phyloP scores from a whole-genome alignment of 306 rosid species.

The Canavalia ensiformis region DNA sequence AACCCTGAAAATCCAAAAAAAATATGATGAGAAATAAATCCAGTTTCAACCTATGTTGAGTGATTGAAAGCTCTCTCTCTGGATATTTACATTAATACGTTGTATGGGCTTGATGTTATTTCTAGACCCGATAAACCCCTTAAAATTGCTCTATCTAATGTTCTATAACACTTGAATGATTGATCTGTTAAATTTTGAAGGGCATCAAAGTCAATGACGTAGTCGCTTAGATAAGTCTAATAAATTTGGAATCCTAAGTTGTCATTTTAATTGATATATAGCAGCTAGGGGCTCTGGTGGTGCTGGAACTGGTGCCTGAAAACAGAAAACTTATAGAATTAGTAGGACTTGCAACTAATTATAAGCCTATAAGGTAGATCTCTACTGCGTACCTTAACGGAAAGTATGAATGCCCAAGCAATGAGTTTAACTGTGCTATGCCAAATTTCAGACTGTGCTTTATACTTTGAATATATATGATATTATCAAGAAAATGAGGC shows the following conservation, averaged over 20 bases:
- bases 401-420: slow-evolving; percentile 24
- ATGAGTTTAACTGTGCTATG: slow-evolving; percentile 25
- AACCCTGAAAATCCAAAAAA: slow-evolving; percentile 10
- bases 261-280: slow-evolving; percentile 1
- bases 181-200: slow-evolving; percentile 32
- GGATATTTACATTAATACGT: slow-evolving; percentile 1
- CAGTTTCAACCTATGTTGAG: neutral
- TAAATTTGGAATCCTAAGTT: slow-evolving; percentile 16
- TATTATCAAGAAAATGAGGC: slow-evolving; percentile 13
- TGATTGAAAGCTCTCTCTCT: slow-evolving; percentile 28
- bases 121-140: neutral
- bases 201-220: neutral
- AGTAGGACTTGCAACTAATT: neutral
- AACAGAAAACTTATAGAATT: slow-evolving; percentile 23
- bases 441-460: slow-evolving; percentile 9
- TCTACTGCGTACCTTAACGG: slow-evolving; percentile 9
- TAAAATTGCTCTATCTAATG: neutral
- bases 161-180: slow-evolving; percentile 14
- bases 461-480: slow-evolving; percentile 1
- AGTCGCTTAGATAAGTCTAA: slow-evolving; percentile 1
- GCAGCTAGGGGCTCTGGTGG: neutral
- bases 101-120: slow-evolving; percentile 6
- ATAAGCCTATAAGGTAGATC: neutral
- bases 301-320: slow-evolving; percentile 4
- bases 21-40: slow-evolving; percentile 8